phyloP scores from a whole-genome alignment of 495 filamentous ascomycete species.

The Amniculicola lignicola region DNA sequence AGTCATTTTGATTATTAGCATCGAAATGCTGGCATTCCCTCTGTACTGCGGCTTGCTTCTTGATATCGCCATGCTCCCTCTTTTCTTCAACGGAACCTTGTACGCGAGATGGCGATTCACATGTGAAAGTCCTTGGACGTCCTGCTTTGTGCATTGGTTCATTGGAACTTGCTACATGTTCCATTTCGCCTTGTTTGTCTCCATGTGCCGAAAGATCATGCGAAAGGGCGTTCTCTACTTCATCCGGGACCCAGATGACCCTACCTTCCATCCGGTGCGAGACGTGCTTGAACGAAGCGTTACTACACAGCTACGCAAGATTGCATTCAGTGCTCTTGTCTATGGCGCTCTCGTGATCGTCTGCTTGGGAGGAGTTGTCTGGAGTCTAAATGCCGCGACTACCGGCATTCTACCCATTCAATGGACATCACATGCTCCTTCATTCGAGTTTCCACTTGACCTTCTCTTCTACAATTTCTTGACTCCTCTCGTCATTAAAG shows the following conservation, averaged over 20 bases:
- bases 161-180: slow-evolving; percentile 99
- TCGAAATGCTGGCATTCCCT: slow-evolving; percentile 98
- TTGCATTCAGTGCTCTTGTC: slow-evolving; percentile 89
- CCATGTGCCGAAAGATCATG: slow-evolving; percentile 98
- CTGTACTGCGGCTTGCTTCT: slow-evolving; percentile 91
- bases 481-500: slow-evolving; percentile 77
- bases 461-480: slow-evolving; percentile 95
- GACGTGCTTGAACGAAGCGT: slow-evolving; percentile 95
- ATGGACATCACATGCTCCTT: slow-evolving; percentile 85
- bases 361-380: slow-evolving; percentile 93
- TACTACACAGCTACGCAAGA: slow-evolving; percentile 90
- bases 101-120: slow-evolving; percentile 74
- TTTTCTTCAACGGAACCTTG: slow-evolving; percentile 77
- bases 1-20: slow-evolving; percentile 96
- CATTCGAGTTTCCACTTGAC: slow-evolving; percentile 92
- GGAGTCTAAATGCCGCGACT: slow-evolving; percentile 69
- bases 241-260: slow-evolving; percentile 97
- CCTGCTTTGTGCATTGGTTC: slow-evolving; percentile 97
- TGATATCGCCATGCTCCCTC: slow-evolving; percentile 80
- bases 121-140: slow-evolving; percentile 71
- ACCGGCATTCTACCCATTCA: slow-evolving; percentile 79
- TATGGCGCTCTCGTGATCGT: slow-evolving; percentile 91
- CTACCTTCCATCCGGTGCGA: slow-evolving; percentile 94
- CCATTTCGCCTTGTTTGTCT: slow-evolving; percentile 96
- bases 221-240: slow-evolving; percentile 93